Evolutionary conservation across 805 yeast genomes (phyloP).

Genomic region (Wickerhamiella sergipiensis): DNA sequence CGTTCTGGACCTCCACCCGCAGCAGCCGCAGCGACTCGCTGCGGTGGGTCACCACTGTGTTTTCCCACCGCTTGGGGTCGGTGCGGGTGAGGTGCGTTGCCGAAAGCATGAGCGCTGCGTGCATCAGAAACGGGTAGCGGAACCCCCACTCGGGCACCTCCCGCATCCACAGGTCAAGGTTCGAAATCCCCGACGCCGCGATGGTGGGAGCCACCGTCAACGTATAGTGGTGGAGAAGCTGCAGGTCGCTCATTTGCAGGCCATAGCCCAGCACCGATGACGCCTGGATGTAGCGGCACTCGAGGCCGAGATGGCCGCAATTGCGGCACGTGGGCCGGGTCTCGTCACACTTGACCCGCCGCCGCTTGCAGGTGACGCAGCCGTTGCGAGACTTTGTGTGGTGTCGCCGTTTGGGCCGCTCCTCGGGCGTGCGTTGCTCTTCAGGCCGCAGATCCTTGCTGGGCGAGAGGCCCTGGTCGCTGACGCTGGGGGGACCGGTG

Average conservation of each 20-base stretch:
- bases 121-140: conserved; percentile 82
- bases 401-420: conserved; percentile 50
- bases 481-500: background rate
- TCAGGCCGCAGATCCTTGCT: background rate
- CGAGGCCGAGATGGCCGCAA: conserved; percentile 66
- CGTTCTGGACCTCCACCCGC: conserved; percentile 74
- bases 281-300: conserved; percentile 45
- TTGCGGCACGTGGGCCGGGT: conserved; percentile 63
- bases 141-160: conserved; percentile 85
- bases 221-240: conserved; percentile 78
- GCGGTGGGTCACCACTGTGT: conserved; percentile 59
- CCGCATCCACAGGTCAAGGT: conserved; percentile 69
- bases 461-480: background rate
- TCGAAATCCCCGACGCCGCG: conserved; percentile 82
- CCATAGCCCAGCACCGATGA: conserved; percentile 22
- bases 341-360: conserved; percentile 92
- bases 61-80: conserved; percentile 32
- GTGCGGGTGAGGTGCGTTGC: conserved; percentile 83
- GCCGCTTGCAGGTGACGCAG: conserved; percentile 74
- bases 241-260: conserved; percentile 60
- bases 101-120: conserved; percentile 75
- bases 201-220: conserved; percentile 75
- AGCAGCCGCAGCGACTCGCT: conserved; percentile 72
- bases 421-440: background rate
- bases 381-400: conserved; percentile 85